phyloP scores from a whole-genome alignment of 805 yeast genomes.

The Wickerhamiella shivajii region DNA sequence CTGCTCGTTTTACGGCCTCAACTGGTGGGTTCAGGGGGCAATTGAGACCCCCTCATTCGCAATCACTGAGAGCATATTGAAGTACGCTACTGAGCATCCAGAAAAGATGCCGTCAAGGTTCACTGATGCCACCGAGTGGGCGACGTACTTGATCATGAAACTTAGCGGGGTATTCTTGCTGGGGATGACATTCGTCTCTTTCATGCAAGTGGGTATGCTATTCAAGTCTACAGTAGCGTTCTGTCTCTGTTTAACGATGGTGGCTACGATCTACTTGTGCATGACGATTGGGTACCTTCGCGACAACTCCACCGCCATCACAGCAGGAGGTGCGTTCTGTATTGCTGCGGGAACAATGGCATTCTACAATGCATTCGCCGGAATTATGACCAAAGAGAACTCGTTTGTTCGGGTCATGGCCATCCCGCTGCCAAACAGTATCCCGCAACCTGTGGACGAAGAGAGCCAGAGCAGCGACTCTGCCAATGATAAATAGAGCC shows the following conservation, averaged over 20 bases:
- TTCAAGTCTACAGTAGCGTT: slow-evolving; percentile 52
- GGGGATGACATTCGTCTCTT: background rate
- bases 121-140: slow-evolving; percentile 22
- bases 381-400: slow-evolving; percentile 43
- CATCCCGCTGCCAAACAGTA: slow-evolving; percentile 32
- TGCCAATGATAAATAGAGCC: no score
- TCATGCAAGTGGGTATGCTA: slow-evolving; percentile 43
- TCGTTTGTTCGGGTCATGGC: slow-evolving; percentile 41
- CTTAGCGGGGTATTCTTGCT: slow-evolving; percentile 24
- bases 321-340: slow-evolving; percentile 54
- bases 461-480: no score
- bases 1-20: slow-evolving; percentile 36
- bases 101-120: slow-evolving; percentile 3
- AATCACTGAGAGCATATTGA: slow-evolving; percentile 20
- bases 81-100: background rate
- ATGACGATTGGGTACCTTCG: slow-evolving; percentile 39
- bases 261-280: slow-evolving; percentile 40
- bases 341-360: slow-evolving; percentile 40
- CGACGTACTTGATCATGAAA: slow-evolving; percentile 23
- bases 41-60: slow-evolving; percentile 39
- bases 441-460: no score
- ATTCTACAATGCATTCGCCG: slow-evolving; percentile 54
- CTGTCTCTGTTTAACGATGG: slow-evolving; percentile 38
- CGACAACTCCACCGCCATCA: slow-evolving; percentile 27
- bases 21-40: slow-evolving; percentile 53